Evolutionary conservation across 257 asterid species (phyloP), one percentile per base, ranked within the genome.

Genomic region (Solanum chaucha): DNA sequence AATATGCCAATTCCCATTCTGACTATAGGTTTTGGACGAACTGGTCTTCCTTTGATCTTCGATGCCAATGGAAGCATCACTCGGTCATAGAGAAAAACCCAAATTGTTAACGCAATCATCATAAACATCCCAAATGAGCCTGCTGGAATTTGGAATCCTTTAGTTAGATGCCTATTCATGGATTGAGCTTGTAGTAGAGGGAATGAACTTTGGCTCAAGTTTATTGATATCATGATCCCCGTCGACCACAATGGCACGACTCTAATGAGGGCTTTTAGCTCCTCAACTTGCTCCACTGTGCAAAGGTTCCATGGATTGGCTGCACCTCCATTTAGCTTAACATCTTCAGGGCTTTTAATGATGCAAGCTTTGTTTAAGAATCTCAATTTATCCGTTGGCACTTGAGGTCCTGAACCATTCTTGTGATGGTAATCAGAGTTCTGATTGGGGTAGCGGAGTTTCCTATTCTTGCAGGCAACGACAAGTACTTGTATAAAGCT

Each of bases 1-100:
- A 92, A 88, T 48, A 92, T 59, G 32, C 96, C 96, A 2, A 90
- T 15, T 85, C 98, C 98, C 98, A 94, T 94, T 85, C 98, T 87
- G 24, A 75, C 68, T 88, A 88, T 92, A 40, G 90, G 88, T 32
- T 90, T 90, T 17, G 93, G 46, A 55, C 89, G 87, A 34, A 90
- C 90, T 20, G 86, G 91, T 70, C 88, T 92, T 68, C 94, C 94
- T 8, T 86, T 89, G 28, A 93, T 22, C 65, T 70, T 92, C 6
- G 95, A 93, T 28, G 95, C 94, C 22, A 91, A 10, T 0, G 96
- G 96, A 5, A 92, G 86, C 36, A 94, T 86, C 15, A 83, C 89
- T 0, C 96, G 94, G 36, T 94, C 97, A 13, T 94, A 94, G 1
- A 93, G 38, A 6, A 91, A 36, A 5, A 94, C 86, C 97, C 97